Evolutionary conservation across 2,329 filamentous ascomycete species (phyloP), one percentile per base, ranked within the genome.

Genomic region (Stromatinia cepivora): DNA sequence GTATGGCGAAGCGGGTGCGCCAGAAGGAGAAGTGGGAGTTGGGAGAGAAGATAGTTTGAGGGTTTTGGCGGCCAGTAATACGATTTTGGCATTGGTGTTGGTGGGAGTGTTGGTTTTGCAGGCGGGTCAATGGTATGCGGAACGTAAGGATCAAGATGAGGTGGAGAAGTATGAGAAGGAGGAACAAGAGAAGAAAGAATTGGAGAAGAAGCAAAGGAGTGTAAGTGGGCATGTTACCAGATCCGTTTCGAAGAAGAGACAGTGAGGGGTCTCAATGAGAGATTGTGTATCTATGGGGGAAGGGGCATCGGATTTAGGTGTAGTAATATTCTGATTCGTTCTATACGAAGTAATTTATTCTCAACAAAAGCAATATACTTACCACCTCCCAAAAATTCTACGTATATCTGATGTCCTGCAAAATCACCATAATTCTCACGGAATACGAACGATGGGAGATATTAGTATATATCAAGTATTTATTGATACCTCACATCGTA

Each of bases 51-150:
- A 99, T 79, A 94, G 89, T 77, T 82, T 99, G 76, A 91, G 92
- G 83, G 94, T 99, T 22, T 84, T 98, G 76, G 89, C 93, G 45
- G 95, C 95, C 10, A 97, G 93, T 80, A 97, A 99, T 81, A 98
- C 95, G 4, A 99, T 99, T 78, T 82, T 98, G 69, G 95, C 94
- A 48, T 86, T 99, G 57, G 93, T 99, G 42, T 82, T 99, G 66
- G 90, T 98, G 4, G 95, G 95, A 7, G 92, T 99, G 13, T 80
- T 99, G 73, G 92, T 97, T 46, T 82, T 99, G 77, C 95, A 99
- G 87, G 93, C 93, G 28, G 95, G 95, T 15, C 93, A 98, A 85
- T 98, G 94, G 95, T 99, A 99, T 82, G 95, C 95, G 36, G 94
- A 98, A 86, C 87, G 92, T 78, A 96, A 96, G 82, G 94, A 98